These are phyloP conservation scores for Camellia lanceoleosa DNA, from an alignment of 148 eudicot genomes.

Conservation along the genomic window DNA sequence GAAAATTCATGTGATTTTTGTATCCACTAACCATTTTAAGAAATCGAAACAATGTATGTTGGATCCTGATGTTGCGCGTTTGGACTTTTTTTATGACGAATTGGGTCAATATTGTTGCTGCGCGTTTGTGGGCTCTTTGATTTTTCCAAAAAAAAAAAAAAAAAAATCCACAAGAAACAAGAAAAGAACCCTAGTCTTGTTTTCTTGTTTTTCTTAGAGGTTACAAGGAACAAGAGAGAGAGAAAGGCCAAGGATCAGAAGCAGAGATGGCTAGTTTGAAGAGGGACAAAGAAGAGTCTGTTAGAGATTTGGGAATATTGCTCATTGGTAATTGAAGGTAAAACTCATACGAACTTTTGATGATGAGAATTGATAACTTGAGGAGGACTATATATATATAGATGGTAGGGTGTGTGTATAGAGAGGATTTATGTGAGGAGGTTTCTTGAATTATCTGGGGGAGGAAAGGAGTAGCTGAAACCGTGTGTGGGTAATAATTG, in stretches of 20 bases:
- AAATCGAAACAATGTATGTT: neutral
- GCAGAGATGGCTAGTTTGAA: slow-evolving; percentile 62
- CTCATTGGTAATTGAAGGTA: slow-evolving; percentile 34
- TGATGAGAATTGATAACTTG: neutral
- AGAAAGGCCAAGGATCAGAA: slow-evolving; percentile 81
- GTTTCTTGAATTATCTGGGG: slow-evolving; percentile 5
- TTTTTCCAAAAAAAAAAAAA: no score
- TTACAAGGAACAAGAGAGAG: slow-evolving; percentile 31
- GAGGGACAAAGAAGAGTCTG: slow-evolving; percentile 55
- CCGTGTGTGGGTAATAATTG: neutral
- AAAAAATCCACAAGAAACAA: neutral
- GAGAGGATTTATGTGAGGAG: neutral
- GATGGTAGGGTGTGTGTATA: neutral
- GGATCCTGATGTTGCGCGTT: no score
- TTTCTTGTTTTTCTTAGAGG: neutral
- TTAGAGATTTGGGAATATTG: slow-evolving; percentile 64
- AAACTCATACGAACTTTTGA: neutral
- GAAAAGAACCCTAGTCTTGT: neutral
- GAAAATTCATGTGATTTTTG: slow-evolving; percentile 33
- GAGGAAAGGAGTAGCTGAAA: slow-evolving; percentile 7
- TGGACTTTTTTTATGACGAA: no score
- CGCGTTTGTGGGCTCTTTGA: no score
- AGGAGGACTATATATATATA: neutral
- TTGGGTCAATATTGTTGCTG: no score
- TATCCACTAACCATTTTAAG: slow-evolving; percentile 48